Percentiles rank a stretch among this genome's conserved stretches.
Conservation (phyloP, 1,284 basidiomycete genomes). For the Rhodotorula sp. region DNA sequence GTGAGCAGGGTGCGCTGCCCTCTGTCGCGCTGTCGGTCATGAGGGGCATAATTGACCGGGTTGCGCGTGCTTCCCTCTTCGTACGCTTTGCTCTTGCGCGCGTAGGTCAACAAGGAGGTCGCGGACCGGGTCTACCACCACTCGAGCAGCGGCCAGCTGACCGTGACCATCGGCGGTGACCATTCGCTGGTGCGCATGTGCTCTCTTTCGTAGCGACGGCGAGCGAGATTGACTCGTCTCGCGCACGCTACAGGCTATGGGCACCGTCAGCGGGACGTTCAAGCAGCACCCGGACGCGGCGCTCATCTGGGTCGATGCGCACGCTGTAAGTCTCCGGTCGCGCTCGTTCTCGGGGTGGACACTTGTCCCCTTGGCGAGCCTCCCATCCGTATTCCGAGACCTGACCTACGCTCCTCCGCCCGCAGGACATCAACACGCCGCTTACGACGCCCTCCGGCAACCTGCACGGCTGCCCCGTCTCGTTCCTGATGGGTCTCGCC, state of each 20-base stretch:
- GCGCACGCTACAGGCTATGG: conserved; percentile 68
- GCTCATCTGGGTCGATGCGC: conserved; percentile 74
- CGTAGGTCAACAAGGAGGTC: conserved; percentile 78
- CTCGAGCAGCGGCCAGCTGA: conserved; percentile 74
- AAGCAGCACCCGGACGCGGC: conserved; percentile 64
- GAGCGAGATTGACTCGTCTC: neutral
- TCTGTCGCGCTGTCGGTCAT: no score
- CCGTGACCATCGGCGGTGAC: conserved; percentile 94
- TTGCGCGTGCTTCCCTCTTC: neutral
- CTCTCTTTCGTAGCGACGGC: neutral
- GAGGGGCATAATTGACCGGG: neutral
- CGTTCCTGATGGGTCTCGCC: conserved; percentile 68
- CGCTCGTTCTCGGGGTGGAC: no score
- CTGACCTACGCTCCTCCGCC: conserved; percentile 52
- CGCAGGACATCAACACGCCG: conserved; percentile 93
- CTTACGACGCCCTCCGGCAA: conserved; percentile 84
- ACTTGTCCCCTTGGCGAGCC: neutral
- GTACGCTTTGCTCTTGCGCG: neutral
- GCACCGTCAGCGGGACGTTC: conserved; percentile 77
- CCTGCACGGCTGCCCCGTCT: conserved; percentile 96
- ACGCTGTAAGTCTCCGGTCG: conserved; percentile 43
- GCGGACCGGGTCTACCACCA: conserved; percentile 74
- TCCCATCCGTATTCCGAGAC: neutral
- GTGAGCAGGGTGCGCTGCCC: conserved; percentile 57
- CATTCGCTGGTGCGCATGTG: conserved; percentile 74